Base-by-base conservation (phyloP, 805 yeast genomes). In the Ogataea pilisensis region DNA sequence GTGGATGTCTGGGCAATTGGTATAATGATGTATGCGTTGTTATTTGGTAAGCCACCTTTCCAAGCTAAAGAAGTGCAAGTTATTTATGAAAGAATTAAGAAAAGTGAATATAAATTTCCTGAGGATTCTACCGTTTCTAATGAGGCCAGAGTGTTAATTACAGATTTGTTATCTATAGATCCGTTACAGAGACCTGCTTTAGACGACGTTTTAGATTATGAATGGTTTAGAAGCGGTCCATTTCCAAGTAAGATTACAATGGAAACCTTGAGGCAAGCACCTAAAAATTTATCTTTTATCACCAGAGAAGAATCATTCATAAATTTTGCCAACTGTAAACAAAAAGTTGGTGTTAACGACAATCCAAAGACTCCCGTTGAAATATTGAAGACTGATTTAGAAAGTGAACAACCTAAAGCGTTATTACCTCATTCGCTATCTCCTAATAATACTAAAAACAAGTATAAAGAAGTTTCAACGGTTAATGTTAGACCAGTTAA, bases 1-100 rank as follows among this genome's bases (percentile, higher is more conserved):
- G 97, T 89, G 31, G 99, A 93, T 63, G 78, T 89, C 45, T 93
- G 99, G 99, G 95, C 99, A 8, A 80, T 89, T 50, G 99, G 99
- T 45, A 86, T 93, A 44, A 93, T 93, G 88, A 74, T 93, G 71
- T 93, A 82, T 59, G 97, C 99, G 8, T 74, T 93, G 65, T 70
- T 93, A 37, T 73, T 85, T 44, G 98, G 98, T 28, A 89, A 88
- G 62, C 99, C 99, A 12, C 99, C 99, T 1, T 93, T 93, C 69
- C 99, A 93, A 67, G 87, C 95, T 28, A 87, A 88, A 58, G 96
- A 90, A 60, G 96, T 93, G 34, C 82, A 88, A 54, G 78, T 83
- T 42, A 93, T 93, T 50, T 93, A 93, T 65, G 95, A 88, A 57
- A 77, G 96, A 66, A 93, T 93, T 61, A 88, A 89, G 63, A 72